phyloP scores from a whole-genome alignment of 768 basidiomycete species.

The Lactarius quietus region DNA sequence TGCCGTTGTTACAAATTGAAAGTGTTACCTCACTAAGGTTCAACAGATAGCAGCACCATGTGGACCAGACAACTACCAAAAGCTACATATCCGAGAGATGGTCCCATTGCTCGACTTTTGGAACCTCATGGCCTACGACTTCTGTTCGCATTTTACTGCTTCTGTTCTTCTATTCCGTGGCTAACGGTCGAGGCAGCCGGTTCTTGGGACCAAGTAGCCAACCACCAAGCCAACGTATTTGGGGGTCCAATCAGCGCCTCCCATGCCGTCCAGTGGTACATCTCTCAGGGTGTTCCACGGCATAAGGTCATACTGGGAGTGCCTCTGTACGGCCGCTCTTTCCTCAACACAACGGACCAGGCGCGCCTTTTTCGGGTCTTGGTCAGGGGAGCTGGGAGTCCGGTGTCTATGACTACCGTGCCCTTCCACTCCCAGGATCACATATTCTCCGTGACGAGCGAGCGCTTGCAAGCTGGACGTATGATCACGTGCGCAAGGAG shows the following conservation, averaged over 20 bases:
- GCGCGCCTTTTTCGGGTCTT: constrained; percentile 70
- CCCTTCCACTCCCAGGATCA: constrained; percentile 73
- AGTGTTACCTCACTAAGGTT: constrained; percentile 15
- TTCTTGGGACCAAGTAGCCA: constrained; percentile 67
- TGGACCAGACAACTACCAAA: constrained; percentile 81
- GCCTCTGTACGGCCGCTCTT: constrained; percentile 91
- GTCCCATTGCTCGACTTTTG: constrained; percentile 87
- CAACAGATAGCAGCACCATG: constrained; percentile 87
- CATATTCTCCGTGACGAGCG: constrained; percentile 62
- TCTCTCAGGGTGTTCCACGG: constrained; percentile 61
- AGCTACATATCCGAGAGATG: constrained; percentile 79
- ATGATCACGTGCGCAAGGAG: constrained; percentile 69
- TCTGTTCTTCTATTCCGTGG: constrained; percentile 12
- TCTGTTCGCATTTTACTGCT: constrained; percentile 44
- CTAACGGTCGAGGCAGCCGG: constrained; percentile 46
- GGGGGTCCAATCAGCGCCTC: constrained; percentile 62
- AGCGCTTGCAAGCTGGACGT: constrained; percentile 76
- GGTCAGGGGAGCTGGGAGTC: constrained; percentile 91
- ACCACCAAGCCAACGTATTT: constrained; percentile 85
- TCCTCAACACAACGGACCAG: constrained; percentile 84
- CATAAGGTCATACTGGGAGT: constrained; percentile 87
- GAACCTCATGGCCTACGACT: constrained; percentile 97
- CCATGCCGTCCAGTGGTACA: constrained; percentile 68
- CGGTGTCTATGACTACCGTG: constrained; percentile 91
- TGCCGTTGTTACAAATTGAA: constrained; percentile 9